Evolutionary conservation across 1,284 basidiomycete species (phyloP).

Genomic region (Wolfiporia cocos): DNA sequence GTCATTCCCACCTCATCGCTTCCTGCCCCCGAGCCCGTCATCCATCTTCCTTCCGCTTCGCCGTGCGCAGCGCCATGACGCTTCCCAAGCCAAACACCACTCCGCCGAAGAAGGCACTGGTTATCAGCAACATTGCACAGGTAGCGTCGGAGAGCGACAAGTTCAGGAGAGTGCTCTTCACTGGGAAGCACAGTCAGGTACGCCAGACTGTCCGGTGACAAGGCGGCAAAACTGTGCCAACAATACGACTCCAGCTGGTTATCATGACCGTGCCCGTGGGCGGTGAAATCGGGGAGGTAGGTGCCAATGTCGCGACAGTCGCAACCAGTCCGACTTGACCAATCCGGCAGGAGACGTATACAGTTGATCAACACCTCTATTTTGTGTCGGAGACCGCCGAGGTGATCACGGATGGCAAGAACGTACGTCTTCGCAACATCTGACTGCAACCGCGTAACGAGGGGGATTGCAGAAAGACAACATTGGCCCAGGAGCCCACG

Average conservation of each 20-base stretch:
- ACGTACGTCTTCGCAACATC: slow-evolving; percentile 10
- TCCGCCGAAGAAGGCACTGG: slow-evolving; percentile 23
- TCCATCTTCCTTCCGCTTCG: background rate
- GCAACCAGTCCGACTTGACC: background rate
- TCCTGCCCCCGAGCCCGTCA: background rate
- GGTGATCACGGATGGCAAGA: slow-evolving; percentile 22
- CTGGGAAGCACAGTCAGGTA: slow-evolving; percentile 26
- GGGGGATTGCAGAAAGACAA: slow-evolving; percentile 12
- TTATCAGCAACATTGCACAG: slow-evolving; percentile 21
- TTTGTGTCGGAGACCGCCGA: slow-evolving; percentile 24
- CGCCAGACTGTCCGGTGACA: too few species aligned
- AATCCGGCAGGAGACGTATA: slow-evolving; percentile 21
- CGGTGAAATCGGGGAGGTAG: slow-evolving; percentile 24
- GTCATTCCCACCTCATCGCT: background rate
- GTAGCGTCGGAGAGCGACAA: slow-evolving; percentile 23
- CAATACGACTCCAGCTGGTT: slow-evolving; percentile 16
- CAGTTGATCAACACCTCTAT: slow-evolving; percentile 26
- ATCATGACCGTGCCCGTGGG: slow-evolving; percentile 26
- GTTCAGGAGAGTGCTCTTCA: slow-evolving; percentile 26
- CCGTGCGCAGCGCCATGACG: slow-evolving; percentile 2
- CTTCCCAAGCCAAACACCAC: slow-evolving; percentile 22
- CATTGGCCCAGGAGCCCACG: slow-evolving; percentile 22
- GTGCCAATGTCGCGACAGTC: background rate
- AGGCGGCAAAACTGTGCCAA: too few species aligned
- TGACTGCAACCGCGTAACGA: background rate